These are phyloP conservation scores for Polygonum aviculare DNA, from an alignment of 148 eudicot species.

Conservation along the genomic window DNA sequence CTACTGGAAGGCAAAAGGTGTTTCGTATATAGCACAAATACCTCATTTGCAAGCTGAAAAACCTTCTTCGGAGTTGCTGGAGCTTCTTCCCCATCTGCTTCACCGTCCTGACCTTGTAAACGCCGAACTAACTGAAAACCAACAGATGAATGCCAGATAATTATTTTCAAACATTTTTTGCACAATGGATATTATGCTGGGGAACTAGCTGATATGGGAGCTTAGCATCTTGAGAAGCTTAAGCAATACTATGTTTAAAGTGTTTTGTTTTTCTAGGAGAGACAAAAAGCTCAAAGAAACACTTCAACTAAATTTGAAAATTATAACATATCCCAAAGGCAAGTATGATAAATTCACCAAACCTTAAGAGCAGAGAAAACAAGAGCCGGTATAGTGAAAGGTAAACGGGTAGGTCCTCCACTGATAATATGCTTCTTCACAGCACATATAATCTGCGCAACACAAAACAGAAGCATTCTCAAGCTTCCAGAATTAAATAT, in stretches of 20 bases:
- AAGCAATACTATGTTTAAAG: background rate
- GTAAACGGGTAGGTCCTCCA: conserved; percentile 85
- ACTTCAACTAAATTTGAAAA: background rate
- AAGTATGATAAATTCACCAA: background rate
- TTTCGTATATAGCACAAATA: conserved; percentile 16
- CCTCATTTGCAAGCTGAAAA: conserved; percentile 85
- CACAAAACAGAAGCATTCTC: conserved; percentile 11
- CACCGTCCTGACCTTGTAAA: conserved; percentile 86
- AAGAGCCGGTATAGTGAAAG: conserved; percentile 89
- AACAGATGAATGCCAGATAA: background rate
- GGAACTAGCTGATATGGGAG: background rate
- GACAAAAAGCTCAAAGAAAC: background rate
- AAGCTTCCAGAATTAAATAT: conserved; percentile 4
- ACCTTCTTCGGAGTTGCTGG: conserved; percentile 89
- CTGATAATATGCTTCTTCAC: conserved; percentile 73
- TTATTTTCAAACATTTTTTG: background rate
- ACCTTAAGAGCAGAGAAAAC: conserved; percentile 92
- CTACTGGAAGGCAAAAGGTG: background rate
- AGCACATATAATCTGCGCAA: conserved; percentile 68
- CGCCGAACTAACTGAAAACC: conserved; percentile 61
- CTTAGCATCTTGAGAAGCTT: background rate
- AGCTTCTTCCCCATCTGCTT: conserved; percentile 71
- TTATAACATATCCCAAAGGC: background rate
- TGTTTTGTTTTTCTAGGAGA: background rate
- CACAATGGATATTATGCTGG: background rate